Evolutionary conservation across 345 rosid genomes (phyloP).

Genomic region (Moringa oleifera): DNA sequence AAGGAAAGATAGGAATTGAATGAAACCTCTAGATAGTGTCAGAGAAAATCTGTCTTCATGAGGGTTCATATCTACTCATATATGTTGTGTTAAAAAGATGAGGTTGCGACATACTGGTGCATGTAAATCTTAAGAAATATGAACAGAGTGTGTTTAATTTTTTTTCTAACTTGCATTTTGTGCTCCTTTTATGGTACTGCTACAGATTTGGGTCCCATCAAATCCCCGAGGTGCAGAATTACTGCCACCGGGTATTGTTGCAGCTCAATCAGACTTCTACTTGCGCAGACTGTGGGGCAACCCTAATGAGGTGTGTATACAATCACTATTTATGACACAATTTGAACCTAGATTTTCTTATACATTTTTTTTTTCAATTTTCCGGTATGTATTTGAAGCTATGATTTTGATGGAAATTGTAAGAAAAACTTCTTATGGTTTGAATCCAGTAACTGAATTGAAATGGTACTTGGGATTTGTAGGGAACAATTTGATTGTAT

Average conservation of each 20-base stretch:
- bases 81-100: background rate
- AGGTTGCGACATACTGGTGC: background rate
- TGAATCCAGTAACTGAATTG: background rate
- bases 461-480: background rate
- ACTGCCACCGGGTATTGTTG: slow-evolving; percentile 79
- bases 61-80: background rate
- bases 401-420: background rate
- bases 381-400: background rate
- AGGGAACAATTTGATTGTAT: background rate
- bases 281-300: slow-evolving; percentile 86
- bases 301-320: slow-evolving; percentile 70
- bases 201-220: slow-evolving; percentile 90
- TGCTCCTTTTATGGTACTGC: slow-evolving; percentile 14
- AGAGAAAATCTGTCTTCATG: background rate
- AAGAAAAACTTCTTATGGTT: too few relatives aligned
- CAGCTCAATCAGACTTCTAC: slow-evolving; percentile 81
- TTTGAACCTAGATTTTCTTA: background rate
- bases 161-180: background rate
- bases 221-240: slow-evolving; percentile 96
- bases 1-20: background rate
- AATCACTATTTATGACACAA: background rate
- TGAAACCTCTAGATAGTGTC: background rate
- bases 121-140: too few relatives aligned
- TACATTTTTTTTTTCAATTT: background rate
- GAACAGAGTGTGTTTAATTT: too few relatives aligned